A percentile compares a stretch with the other conserved stretches of the same genome.
phyloP scores from a whole-genome alignment of 768 basidiomycete genomes.

The Suillus decipiens region DNA sequence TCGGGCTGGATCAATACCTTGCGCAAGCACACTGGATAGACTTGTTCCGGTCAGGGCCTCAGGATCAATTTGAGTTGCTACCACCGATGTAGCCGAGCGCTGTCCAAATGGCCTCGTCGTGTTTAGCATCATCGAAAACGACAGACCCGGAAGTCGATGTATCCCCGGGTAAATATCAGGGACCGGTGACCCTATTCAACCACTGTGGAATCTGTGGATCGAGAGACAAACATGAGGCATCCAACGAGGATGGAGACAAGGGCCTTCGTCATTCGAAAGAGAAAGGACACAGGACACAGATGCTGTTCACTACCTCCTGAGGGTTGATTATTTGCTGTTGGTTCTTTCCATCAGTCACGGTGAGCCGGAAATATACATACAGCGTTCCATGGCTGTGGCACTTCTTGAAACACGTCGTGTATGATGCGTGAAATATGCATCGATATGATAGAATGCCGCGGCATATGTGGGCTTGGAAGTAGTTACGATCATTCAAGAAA shows the following conservation, averaged over 20 bases:
- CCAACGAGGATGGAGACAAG: constrained; percentile 1
- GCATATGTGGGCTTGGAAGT: neutral
- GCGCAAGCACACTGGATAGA: neutral
- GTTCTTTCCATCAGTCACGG: neutral
- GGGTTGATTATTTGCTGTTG: neutral
- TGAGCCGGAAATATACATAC: neutral
- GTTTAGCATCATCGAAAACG: neutral
- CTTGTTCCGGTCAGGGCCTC: neutral
- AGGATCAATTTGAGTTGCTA: neutral
- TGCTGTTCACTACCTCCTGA: neutral
- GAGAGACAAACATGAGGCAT: neutral
- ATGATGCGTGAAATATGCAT: too few relatives aligned
- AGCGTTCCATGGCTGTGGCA: neutral
- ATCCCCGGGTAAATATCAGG: neutral
- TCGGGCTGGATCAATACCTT: neutral
- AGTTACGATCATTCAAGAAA: neutral
- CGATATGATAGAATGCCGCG: neutral
- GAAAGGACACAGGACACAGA: neutral
- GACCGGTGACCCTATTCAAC: neutral
- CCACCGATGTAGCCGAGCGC: neutral
- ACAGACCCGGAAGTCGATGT: neutral
- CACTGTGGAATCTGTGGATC: neutral
- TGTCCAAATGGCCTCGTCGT: neutral
- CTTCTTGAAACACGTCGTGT: neutral
- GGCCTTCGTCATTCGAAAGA: neutral